Base-by-base conservation (phyloP, 2,329 filamentous ascomycete genomes). In the Ceratocystis harringtonii region DNA sequence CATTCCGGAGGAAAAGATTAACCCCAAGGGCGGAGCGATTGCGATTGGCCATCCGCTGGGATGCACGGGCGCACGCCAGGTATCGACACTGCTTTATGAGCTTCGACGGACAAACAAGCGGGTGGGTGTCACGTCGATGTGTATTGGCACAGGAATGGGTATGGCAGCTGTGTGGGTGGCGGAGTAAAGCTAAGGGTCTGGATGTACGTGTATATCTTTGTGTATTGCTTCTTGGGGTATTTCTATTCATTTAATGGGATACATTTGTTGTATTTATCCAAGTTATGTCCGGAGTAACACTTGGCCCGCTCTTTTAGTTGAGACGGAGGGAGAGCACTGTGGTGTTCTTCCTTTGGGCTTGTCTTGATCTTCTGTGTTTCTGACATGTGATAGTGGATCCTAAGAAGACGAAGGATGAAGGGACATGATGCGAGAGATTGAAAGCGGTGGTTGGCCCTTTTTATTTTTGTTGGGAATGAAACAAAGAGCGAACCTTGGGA, bases 81-180 rank as follows among this genome's bases (percentile, higher is more conserved):
- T 99, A 61, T 90, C 89, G 73, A 97, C 94, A 10, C 77, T 97
- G 72, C 78, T 97, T 69, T 95, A 91, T 70, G 92, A 97, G 82
- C 78, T 97, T 71, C 88, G 84, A 81, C 81, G 92, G 74, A 94
- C 84, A 64, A 85, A 86, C 67, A 82, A 94, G 81, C 89, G 88
- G 81, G 78, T 97, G 68, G 94, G 94, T 63, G 85, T 96, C 52
- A 96, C 90, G 36, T 92, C 88, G 75, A 97, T 97, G 94, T 99
- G 94, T 74, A 79, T 97, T 62, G 94, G 92, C 63, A 97, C 92
- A 1, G 92, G 91, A 64, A 97, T 97, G 94, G 92, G 92, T 63
- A 95, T 96, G 90, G 92, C 91, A 66, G 90, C 92, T 68, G 87
- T 96, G 67, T 96, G 92, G 91, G 92, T 96, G 70, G 89, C 90